A percentile compares a stretch with the other conserved stretches of the same genome.
These are phyloP conservation scores for Dendrobium chrysotoxum DNA, from an alignment of 106 monocot genomes.

Conservation along the genomic window DNA sequence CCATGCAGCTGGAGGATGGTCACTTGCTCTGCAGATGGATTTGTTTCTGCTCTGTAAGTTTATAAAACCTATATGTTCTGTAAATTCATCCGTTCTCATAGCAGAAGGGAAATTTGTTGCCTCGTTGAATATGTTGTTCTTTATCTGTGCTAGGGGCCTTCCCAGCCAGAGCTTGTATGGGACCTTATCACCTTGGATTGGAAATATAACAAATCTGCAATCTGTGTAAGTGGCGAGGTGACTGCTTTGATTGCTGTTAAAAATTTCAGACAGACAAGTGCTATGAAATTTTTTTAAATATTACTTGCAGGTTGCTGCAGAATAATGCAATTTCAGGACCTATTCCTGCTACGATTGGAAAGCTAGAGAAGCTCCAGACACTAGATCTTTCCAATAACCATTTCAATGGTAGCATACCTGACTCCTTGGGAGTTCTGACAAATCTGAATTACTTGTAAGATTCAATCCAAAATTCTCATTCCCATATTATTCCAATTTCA, in stretches of 20 bases:
- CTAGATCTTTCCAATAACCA: slow-evolving; percentile 64
- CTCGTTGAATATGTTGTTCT: neutral
- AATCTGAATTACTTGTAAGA: slow-evolving; percentile 67
- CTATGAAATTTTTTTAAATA: neutral
- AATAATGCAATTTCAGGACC: slow-evolving; percentile 61
- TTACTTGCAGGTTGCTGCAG: slow-evolving; percentile 46
- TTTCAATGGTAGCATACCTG: slow-evolving; percentile 51
- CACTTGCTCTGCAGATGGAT: slow-evolving; percentile 87
- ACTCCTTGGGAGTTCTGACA: slow-evolving; percentile 44
- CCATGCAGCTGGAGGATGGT: slow-evolving; percentile 99
- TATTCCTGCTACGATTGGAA: slow-evolving; percentile 50
- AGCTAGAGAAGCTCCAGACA: slow-evolving; percentile 49
- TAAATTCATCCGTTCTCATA: neutral
- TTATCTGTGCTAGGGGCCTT: slow-evolving; percentile 42
- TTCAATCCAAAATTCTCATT: slow-evolving; percentile 1
- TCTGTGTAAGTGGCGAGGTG: slow-evolving; percentile 59
- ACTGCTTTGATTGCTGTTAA: neutral
- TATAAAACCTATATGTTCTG: neutral
- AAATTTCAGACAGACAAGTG: neutral
- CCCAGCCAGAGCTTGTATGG: slow-evolving; percentile 92
- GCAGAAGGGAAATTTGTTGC: neutral
- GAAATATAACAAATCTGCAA: slow-evolving; percentile 80
- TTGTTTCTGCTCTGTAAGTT: slow-evolving; percentile 80
- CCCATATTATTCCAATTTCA: neutral
- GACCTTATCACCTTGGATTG: slow-evolving; percentile 70